Evolutionary conservation across 495 filamentous ascomycete species (phyloP).

Genomic region (Tuber indicum): DNA sequence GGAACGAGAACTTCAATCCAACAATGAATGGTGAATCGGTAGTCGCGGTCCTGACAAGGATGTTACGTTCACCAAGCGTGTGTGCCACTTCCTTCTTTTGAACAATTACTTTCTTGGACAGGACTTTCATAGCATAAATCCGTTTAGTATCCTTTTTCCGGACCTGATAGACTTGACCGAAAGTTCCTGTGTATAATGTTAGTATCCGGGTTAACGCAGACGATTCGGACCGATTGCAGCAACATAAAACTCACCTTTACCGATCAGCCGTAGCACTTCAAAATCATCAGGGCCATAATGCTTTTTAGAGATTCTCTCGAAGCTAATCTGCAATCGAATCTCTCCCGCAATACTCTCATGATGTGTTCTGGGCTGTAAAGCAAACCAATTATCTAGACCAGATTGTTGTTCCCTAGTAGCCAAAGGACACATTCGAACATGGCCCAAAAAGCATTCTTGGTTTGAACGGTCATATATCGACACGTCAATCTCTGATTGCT

Average conservation of each 20-base stretch:
- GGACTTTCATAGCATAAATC: slow-evolving; percentile 98
- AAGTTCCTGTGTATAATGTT: slow-evolving; percentile 54
- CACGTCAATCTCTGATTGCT: slow-evolving; percentile 83
- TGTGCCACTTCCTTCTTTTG: slow-evolving; percentile 99
- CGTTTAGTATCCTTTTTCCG: slow-evolving; percentile 92
- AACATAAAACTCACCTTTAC: slow-evolving; percentile 57
- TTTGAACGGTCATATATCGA: slow-evolving; percentile 85
- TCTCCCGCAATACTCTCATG: slow-evolving; percentile 75
- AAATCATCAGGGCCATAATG: slow-evolving; percentile 97
- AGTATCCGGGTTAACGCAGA: slow-evolving; percentile 13
- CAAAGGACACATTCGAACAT: slow-evolving; percentile 59
- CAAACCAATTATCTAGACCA: slow-evolving; percentile 76
- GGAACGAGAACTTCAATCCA: slow-evolving; percentile 96
- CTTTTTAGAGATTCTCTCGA: slow-evolving; percentile 82
- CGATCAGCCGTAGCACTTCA: slow-evolving; percentile 89
- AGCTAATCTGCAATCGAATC: slow-evolving; percentile 75
- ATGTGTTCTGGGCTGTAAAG: slow-evolving; percentile 60
- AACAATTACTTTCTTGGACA: slow-evolving; percentile 98
- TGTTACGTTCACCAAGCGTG: slow-evolving; percentile 94
- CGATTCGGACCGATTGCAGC: slow-evolving; percentile 1
- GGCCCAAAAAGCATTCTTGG: slow-evolving; percentile 84
- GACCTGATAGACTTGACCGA: slow-evolving; percentile 99
- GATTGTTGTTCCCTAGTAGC: slow-evolving; percentile 43
- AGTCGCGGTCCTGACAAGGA: slow-evolving; percentile 90
- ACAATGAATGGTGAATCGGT: slow-evolving; percentile 96